Evolutionary conservation across 1,284 basidiomycete species (phyloP).

Genomic region (Mycena citricolor): DNA sequence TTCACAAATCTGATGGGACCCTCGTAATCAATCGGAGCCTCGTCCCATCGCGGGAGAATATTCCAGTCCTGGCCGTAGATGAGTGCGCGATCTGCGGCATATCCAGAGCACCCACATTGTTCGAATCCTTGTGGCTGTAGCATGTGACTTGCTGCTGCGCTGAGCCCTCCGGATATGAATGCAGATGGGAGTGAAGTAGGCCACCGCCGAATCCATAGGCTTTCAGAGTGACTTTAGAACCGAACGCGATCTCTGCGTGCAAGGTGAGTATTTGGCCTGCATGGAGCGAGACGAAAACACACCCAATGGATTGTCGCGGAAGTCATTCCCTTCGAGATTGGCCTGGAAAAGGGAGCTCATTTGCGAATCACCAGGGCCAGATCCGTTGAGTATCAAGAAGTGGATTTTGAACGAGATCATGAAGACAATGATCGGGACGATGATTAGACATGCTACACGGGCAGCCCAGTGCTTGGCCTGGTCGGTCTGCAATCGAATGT

Average conservation of each 20-base stretch:
- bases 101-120: too few species aligned
- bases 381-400: constrained; percentile 91
- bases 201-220: constrained; percentile 99
- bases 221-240: constrained; percentile 91
- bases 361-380: constrained; percentile 95
- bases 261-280: constrained; percentile 6
- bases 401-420: constrained; percentile 95
- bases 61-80: too few species aligned
- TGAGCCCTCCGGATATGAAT: constrained; percentile 92
- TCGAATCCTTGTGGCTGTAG: constrained; percentile 99
- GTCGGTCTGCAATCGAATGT: too few species aligned
- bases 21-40: constrained; percentile 45
- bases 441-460: constrained; percentile 81
- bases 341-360: constrained; percentile 99
- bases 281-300: constrained; percentile 24
- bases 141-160: constrained; percentile 97
- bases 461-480: constrained; percentile 94
- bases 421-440: constrained; percentile 90
- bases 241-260: constrained; percentile 78
- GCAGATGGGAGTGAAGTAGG: constrained; percentile 93
- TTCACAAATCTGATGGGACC: constrained; percentile 71
- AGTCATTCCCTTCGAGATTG: constrained; percentile 94
- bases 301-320: constrained; percentile 84
- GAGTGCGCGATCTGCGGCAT: too few species aligned
- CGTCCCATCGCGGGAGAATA: constrained; percentile 81